These are phyloP conservation scores for Eucalyptus guilfoylei DNA, from an alignment of 345 rosid species.

Conservation along the genomic window DNA sequence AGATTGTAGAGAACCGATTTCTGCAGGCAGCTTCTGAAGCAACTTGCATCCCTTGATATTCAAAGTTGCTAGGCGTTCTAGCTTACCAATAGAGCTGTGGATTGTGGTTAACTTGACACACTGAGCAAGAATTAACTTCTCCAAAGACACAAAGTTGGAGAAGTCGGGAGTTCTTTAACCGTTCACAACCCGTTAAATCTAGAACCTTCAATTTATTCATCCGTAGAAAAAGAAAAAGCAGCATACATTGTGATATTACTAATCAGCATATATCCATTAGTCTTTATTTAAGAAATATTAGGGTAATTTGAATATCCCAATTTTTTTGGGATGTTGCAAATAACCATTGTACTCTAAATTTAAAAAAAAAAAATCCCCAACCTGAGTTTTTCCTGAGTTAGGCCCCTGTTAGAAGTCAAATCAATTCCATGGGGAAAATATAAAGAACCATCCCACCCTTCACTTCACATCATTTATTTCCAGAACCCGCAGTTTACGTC, in stretches of 20 bases:
- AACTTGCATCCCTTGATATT: not conserved
- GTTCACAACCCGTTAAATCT: not conserved
- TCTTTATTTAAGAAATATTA: not conserved
- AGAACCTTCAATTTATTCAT: not conserved
- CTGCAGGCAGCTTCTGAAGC: rapidly evolving
- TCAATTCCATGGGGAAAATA: no score
- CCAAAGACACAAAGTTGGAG: not conserved
- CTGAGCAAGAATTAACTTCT: not conserved
- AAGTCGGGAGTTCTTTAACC: not conserved
- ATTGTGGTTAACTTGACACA: not conserved
- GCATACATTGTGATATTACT: rapidly evolving
- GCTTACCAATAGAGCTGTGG: not conserved
- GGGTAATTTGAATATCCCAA: not conserved
- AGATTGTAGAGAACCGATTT: not conserved
- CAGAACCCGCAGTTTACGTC: no score
- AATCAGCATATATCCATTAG: not conserved
- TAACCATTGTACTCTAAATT: no score
- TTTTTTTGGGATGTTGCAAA: no score
- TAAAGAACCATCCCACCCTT: no score
- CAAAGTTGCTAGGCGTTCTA: rapidly evolving
- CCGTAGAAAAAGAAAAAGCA: not conserved
- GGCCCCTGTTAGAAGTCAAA: no score
- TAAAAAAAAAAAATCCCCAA: no score
- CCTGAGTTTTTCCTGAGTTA: no score
- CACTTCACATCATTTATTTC: no score